A percentile compares a stretch with the other conserved stretches of the same genome.
Evolutionary conservation across 2,329 filamentous ascomycete species (phyloP).

Genomic region (Ophiostoma quercus): DNA sequence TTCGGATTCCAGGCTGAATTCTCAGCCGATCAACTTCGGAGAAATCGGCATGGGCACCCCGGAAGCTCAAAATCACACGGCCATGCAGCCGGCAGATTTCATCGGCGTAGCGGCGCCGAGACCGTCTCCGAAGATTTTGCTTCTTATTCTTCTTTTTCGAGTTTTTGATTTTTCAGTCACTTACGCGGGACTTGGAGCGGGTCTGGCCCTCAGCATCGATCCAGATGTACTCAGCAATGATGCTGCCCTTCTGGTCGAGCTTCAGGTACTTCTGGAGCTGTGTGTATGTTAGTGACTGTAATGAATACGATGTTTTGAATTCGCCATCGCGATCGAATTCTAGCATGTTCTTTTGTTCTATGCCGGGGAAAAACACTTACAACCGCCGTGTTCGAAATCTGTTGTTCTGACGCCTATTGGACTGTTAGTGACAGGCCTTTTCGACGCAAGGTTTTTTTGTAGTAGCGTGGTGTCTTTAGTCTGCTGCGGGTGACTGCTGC

Average conservation of each 20-base stretch:
- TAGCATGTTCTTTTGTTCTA: neutral
- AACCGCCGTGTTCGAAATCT: constrained; percentile 14
- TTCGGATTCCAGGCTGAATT: neutral
- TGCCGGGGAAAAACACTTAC: neutral
- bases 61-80: neutral
- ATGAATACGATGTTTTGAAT: too few species aligned
- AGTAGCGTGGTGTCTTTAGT: neutral
- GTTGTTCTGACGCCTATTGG: constrained; percentile 14
- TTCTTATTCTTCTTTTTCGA: neutral
- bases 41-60: neutral
- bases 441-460: neutral
- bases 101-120: neutral
- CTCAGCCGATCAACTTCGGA: neutral
- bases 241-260: constrained; percentile 79
- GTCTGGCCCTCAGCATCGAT: constrained; percentile 77
- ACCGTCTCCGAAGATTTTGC: neutral
- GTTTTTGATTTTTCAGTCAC: constrained; percentile 35
- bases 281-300: constrained; percentile 14
- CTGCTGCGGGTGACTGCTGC: neutral
- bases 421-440: neutral
- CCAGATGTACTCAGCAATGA: constrained; percentile 71
- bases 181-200: constrained; percentile 94
- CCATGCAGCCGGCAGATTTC: too few species aligned
- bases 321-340: neutral
- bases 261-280: constrained; percentile 88